These are phyloP conservation scores for Saccharomycopsis hybrid DNA, from an alignment of 1,139 yeast genomes.

Conservation along the genomic window DNA sequence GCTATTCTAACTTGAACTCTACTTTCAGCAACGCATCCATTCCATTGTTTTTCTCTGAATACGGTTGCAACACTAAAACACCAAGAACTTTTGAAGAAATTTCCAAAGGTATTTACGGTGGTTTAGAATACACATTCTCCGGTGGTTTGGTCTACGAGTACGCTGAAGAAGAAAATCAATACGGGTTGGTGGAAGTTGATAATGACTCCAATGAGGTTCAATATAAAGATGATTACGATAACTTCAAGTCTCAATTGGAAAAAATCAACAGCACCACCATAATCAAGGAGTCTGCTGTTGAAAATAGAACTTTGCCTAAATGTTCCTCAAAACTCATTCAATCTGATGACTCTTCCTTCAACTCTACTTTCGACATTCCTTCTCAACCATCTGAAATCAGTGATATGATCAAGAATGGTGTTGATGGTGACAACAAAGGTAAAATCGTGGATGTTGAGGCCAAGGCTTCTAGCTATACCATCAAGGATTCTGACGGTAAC, in stretches of 20 bases:
- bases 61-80: slow-evolving; percentile 57
- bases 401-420: slow-evolving; percentile 44
- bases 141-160: slow-evolving; percentile 80
- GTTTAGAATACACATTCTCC: slow-evolving; percentile 49
- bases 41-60: slow-evolving; percentile 84
- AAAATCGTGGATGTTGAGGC: slow-evolving; percentile 36
- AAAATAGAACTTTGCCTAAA: slow-evolving; percentile 35
- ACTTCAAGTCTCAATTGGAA: slow-evolving; percentile 45
- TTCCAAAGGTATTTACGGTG: slow-evolving; percentile 49
- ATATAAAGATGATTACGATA: slow-evolving; percentile 48
- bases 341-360: slow-evolving; percentile 49
- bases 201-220: slow-evolving; percentile 34
- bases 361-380: slow-evolving; percentile 37
- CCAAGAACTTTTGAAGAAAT: slow-evolving; percentile 72
- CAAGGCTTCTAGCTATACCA: slow-evolving; percentile 37
- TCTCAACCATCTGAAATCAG: slow-evolving; percentile 36
- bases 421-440: slow-evolving; percentile 44
- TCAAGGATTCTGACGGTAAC: slow-evolving; percentile 47
- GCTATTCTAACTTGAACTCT: slow-evolving; percentile 56
- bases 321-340: slow-evolving; percentile 32
- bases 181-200: slow-evolving; percentile 58
- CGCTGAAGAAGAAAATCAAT: slow-evolving; percentile 60
- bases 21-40: slow-evolving; percentile 60
- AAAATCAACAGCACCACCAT: slow-evolving; percentile 36
- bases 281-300: slow-evolving; percentile 28